These are phyloP conservation scores for Aegilops sharonensis DNA, from an alignment of 176 grass and related monocot species.

Conservation along the genomic window DNA sequence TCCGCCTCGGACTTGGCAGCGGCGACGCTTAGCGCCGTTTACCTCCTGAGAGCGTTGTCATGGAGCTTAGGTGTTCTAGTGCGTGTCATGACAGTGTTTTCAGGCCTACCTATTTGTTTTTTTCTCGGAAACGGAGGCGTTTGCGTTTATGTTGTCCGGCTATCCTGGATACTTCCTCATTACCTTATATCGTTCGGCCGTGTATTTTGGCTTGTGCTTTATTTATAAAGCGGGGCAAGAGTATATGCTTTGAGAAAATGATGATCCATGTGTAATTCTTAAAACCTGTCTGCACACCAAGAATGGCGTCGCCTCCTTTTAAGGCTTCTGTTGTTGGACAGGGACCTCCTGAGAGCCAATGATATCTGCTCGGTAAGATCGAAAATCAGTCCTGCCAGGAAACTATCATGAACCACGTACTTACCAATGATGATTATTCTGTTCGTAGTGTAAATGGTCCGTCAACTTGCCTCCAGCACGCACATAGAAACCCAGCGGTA, in stretches of 20 bases:
- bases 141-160: too few relatives aligned
- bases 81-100: too few relatives aligned
- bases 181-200: too few relatives aligned
- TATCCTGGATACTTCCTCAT: too few relatives aligned
- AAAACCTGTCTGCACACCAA: background rate
- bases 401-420: background rate
- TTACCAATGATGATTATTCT: slow-evolving; percentile 4
- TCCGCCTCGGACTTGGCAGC: too few relatives aligned
- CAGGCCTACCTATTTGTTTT: too few relatives aligned
- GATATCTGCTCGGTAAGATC: background rate
- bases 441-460: background rate
- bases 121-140: too few relatives aligned
- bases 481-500: slow-evolving; percentile 12
- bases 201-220: too few relatives aligned
- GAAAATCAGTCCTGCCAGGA: background rate
- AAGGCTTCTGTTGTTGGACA: slow-evolving; percentile 9
- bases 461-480: slow-evolving; percentile 3
- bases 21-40: too few relatives aligned
- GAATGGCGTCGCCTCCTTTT: background rate
- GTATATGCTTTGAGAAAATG: background rate
- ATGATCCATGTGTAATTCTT: background rate
- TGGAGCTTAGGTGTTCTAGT: too few relatives aligned
- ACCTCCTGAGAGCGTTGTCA: too few relatives aligned
- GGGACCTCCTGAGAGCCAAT: background rate
- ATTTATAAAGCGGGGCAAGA: too few relatives aligned